Percentiles rank a stretch among this genome's conserved stretches.
Conservation (phyloP, 176 grass and related monocot genomes). For the bread wheat (Triticum aestivum) region IWGSC_CS_RefSeq_v2.1 NC_057807.1:686931580-686932079, state of each 20-base stretch:
- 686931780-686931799: background rate
- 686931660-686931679: background rate
- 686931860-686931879: background rate
- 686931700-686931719: background rate
- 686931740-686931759: background rate
- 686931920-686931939: background rate
- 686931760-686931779: background rate
- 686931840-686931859: background rate
- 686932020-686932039: too few species aligned
- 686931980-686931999: too few species aligned
- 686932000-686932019: too few species aligned
- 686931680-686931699: background rate
- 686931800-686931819: too few species aligned
- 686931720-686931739: too few species aligned
- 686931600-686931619: background rate
- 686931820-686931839: background rate
- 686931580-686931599: too few species aligned
- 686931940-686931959: background rate
- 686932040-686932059: too few species aligned
- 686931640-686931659: background rate
- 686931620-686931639: background rate
- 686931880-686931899: background rate
- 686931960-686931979: too few species aligned
- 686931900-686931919: background rate
- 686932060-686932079: too few species aligned